Percentiles rank a stretch among this genome's conserved stretches.
Conservation (phyloP, 2,329 filamentous ascomycete species). For the Hymenoscyphus salicellus region DNA sequence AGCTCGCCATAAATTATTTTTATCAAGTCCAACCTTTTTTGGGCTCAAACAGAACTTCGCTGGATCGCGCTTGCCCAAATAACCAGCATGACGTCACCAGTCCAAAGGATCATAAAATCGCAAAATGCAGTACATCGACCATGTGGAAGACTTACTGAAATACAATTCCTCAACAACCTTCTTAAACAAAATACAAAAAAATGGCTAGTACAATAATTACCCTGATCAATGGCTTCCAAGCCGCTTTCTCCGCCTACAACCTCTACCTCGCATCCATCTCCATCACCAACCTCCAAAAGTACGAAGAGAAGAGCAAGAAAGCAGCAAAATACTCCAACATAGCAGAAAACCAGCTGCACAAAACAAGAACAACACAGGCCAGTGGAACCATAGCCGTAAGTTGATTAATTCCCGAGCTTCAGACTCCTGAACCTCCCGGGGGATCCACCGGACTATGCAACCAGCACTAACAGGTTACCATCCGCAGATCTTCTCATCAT, state of each 20-base stretch:
- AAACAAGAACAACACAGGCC: slow-evolving; percentile 45
- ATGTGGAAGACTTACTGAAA: too few species aligned
- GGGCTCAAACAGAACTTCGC: too few species aligned
- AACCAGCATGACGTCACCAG: background rate
- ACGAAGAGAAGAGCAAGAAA: slow-evolving; percentile 45
- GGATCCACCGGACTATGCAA: background rate
- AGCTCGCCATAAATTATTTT: too few species aligned
- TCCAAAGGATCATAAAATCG: background rate
- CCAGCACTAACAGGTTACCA: background rate
- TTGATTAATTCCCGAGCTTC: slow-evolving; percentile 17
- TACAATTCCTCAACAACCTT: background rate
- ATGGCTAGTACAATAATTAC: slow-evolving; percentile 12
- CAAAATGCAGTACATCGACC: too few species aligned
- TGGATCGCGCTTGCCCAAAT: background rate
- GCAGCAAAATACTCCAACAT: slow-evolving; percentile 44
- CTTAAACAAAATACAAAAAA: background rate
- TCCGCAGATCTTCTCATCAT: slow-evolving; percentile 19
- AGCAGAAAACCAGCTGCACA: slow-evolving; percentile 42
- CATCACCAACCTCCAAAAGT: slow-evolving; percentile 44
- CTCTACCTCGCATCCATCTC: slow-evolving; percentile 42
- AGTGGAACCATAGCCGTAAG: slow-evolving; percentile 40
- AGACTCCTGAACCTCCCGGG: background rate
- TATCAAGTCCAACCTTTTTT: too few species aligned
- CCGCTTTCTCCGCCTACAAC: slow-evolving; percentile 42
- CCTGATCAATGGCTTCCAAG: slow-evolving; percentile 40